These are phyloP conservation scores for Trypethelium eluteriae DNA, from an alignment of 495 filamentous ascomycete species.

Conservation along the genomic window DNA sequence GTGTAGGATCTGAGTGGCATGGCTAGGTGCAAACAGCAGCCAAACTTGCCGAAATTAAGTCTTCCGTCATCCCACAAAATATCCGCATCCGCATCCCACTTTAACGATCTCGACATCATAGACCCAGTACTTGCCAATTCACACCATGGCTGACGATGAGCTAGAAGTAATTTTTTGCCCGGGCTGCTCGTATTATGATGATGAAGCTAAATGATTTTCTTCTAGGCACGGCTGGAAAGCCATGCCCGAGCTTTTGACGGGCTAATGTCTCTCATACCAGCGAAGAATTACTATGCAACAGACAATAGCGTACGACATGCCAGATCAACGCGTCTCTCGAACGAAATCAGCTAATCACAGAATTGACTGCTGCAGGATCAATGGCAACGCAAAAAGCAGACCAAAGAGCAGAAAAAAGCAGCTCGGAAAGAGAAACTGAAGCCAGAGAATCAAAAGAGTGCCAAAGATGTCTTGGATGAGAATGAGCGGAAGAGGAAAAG, in stretches of 20 bases:
- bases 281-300: slow-evolving; percentile 83
- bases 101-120: not conserved
- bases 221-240: slow-evolving; percentile 73
- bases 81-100: slow-evolving; percentile 11
- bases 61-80: slow-evolving; percentile 3
- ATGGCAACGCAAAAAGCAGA: slow-evolving; percentile 42
- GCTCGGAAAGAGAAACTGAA: slow-evolving; percentile 66
- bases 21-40: slow-evolving; percentile 11
- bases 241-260: slow-evolving; percentile 86
- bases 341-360: not conserved
- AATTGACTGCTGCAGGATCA: slow-evolving; percentile 28
- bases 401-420: slow-evolving; percentile 30
- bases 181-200: slow-evolving; percentile 19
- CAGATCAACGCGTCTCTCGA: slow-evolving; percentile 14
- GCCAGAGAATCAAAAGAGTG: slow-evolving; percentile 47
- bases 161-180: slow-evolving; percentile 28
- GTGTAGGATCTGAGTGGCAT: too few species aligned
- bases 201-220: slow-evolving; percentile 17
- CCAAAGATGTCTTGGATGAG: slow-evolving; percentile 60
- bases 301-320: slow-evolving; percentile 66
- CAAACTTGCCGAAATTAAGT: slow-evolving; percentile 1
- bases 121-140: not conserved
- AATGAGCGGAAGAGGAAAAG: slow-evolving; percentile 36
- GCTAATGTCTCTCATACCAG: slow-evolving; percentile 83
- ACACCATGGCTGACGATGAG: slow-evolving; percentile 16